A percentile compares a stretch with the other conserved stretches of the same genome.
phyloP scores from a whole-genome alignment of 2,329 filamentous ascomycete genomes.

The Arachnomyces sp. region DNA sequence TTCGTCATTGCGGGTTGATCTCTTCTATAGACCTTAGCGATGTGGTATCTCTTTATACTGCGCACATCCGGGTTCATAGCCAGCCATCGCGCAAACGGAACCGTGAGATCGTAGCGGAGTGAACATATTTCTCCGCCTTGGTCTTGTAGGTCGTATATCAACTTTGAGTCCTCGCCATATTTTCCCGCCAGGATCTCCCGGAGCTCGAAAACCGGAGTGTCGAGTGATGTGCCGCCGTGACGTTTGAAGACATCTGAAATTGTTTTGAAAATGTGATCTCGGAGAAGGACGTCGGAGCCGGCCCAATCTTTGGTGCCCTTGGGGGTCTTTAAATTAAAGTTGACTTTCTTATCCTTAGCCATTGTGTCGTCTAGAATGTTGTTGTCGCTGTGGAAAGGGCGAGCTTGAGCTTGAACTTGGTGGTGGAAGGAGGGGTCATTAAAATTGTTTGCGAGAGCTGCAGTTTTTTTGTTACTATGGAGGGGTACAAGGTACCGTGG shows the following conservation, averaged over 20 bases:
- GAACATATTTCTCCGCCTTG: constrained; percentile 82
- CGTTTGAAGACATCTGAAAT: constrained; percentile 76
- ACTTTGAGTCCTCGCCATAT: constrained; percentile 86
- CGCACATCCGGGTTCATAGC: constrained; percentile 81
- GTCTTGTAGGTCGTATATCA: constrained; percentile 84
- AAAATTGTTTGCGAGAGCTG: not conserved
- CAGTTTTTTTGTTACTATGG: not conserved
- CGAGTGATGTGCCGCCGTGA: constrained; percentile 70
- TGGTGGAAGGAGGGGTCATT: not conserved
- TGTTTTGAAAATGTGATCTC: constrained; percentile 69
- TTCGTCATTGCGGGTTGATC: constrained; percentile 83
- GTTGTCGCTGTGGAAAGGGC: constrained; percentile 2
- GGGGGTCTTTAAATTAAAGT: constrained; percentile 72
- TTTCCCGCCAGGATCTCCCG: constrained; percentile 81
- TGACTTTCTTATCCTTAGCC: constrained; percentile 31
- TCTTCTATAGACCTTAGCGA: constrained; percentile 81
- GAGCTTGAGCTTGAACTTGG: not conserved
- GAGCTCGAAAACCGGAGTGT: constrained; percentile 78
- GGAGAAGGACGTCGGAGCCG: constrained; percentile 69
- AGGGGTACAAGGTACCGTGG: constrained; percentile 3
- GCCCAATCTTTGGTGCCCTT: constrained; percentile 89
- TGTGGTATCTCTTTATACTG: constrained; percentile 88
- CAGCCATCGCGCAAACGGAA: constrained; percentile 85
- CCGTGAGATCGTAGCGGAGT: constrained; percentile 78
- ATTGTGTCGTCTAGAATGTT: constrained; percentile 2